Evolutionary conservation across 306 rosid species (phyloP), one percentile per base, ranked within the genome.

Genomic region (Prunus salicina): DNA sequence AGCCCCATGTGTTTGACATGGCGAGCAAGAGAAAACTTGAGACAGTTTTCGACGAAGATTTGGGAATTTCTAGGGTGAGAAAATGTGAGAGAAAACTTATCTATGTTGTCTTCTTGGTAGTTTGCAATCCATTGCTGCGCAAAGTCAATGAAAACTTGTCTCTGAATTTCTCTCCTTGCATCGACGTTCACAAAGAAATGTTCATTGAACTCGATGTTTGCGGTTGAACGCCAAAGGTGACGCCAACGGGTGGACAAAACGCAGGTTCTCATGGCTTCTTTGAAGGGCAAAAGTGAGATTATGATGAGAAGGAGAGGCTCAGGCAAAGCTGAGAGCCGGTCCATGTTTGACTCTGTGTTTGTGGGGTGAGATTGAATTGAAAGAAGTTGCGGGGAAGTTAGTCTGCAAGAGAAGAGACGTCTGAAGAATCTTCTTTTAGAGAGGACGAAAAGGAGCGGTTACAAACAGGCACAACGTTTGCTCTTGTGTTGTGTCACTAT

Each of bases 191-290:
- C 69, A 19, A 68, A 68, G 52, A 69, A 32, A 12, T 24, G 64
- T 19, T 68, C 80, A 38, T 74, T 30, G 12, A 80, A 60, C 58
- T 67, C 61, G 8, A 74, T 14, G 16, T 2, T 69, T 38, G 12
- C 41, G 19, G 79, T 51, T 19, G 32, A 49, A 45, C 65, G 72
- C 79, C 78, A 52, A 14, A 75, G 45, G 47, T 53, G 71, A 7
- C 66, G 45, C 83, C 67, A 80, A 15, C 76, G 72, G 34, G 46
- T 28, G 67, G 83, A 60, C 25, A 75, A 28, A 13, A 65, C 58
- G 65, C 58, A 18, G 11, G 76, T 80, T 25, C 79, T 55, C 13
- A 66, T 57, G 10, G 76, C 72, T 61, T 74, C 72, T 75, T 80
- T 80, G 80, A 67, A 80, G 27, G 80, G 51, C 27, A 69, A 15